These are phyloP conservation scores for Stagonosporopsis tanaceti DNA, from an alignment of 2,329 filamentous ascomycete species.

Conservation along the genomic window DNA sequence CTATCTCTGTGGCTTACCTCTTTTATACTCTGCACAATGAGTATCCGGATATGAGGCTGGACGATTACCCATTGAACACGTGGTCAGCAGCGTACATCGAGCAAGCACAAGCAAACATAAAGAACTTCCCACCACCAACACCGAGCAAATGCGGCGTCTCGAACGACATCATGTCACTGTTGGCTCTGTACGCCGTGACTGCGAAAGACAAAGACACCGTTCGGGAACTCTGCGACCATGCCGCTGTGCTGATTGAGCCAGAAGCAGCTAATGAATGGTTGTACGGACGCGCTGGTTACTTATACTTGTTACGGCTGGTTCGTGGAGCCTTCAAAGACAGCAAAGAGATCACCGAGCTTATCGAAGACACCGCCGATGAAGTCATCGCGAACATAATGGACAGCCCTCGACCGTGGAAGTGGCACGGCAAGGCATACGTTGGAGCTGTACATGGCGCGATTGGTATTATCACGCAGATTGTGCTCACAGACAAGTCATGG, in stretches of 20 bases:
- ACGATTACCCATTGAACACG: constrained; percentile 55
- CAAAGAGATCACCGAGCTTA: constrained; percentile 58
- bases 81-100: constrained; percentile 61
- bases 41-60: constrained; percentile 58
- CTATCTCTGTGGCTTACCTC: constrained; percentile 58
- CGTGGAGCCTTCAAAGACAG: constrained; percentile 63
- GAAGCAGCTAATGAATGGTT: constrained; percentile 68
- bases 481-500: constrained; percentile 64
- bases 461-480: constrained; percentile 74
- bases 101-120: constrained; percentile 59
- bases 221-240: constrained; percentile 59
- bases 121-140: constrained; percentile 56
- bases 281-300: constrained; percentile 71
- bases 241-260: constrained; percentile 55
- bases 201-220: constrained; percentile 60
- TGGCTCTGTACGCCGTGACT: constrained; percentile 60
- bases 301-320: constrained; percentile 73
- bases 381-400: constrained; percentile 68
- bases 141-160: constrained; percentile 58
- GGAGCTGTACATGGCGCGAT: constrained; percentile 74
- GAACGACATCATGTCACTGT: constrained; percentile 60
- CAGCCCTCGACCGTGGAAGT: constrained; percentile 66
- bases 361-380: constrained; percentile 62
- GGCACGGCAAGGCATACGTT: constrained; percentile 69
- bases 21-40: constrained; percentile 60